Evolutionary conservation across 2,329 filamentous ascomycete genomes (phyloP).

Genomic region (Acephala macrosclerotiorum): DNA sequence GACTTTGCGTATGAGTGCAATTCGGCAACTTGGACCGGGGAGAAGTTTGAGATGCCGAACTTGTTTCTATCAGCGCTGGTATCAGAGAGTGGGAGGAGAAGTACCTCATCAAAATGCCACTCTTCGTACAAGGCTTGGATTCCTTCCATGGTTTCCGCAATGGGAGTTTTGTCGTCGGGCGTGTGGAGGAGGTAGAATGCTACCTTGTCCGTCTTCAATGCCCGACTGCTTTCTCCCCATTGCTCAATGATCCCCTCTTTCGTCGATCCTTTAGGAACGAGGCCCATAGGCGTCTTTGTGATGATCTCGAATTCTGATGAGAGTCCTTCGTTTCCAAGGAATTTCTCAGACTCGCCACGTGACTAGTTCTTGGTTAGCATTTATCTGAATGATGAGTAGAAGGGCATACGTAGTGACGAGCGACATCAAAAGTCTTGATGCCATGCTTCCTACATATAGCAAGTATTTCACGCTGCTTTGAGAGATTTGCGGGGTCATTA

Average conservation of each 20-base stretch:
- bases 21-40: conserved; percentile 36
- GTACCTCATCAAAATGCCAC: conserved; percentile 18
- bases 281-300: conserved; percentile 19
- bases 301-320: conserved; percentile 23
- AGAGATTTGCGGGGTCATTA: neutral
- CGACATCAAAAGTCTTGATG: conserved; percentile 23
- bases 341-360: conserved; percentile 18
- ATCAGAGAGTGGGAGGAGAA: neutral
- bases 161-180: conserved; percentile 14
- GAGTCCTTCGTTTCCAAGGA: conserved; percentile 19
- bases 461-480: conserved; percentile 16
- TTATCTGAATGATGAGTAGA: neutral
- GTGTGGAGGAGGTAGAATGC: conserved; percentile 22
- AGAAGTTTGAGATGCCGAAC: conserved; percentile 45
- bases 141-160: conserved; percentile 18
- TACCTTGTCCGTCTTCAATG: conserved; percentile 20
- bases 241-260: conserved; percentile 22
- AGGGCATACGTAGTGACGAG: conserved; percentile 23
- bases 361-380: conserved; percentile 1
- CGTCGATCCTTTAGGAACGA: conserved; percentile 10
- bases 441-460: conserved; percentile 11
- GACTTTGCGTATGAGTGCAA: conserved; percentile 38
- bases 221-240: conserved; percentile 16
- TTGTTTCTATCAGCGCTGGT: conserved; percentile 22
- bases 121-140: conserved; percentile 21